Evolutionary conservation across 805 yeast species (phyloP), one percentile per base, ranked within the genome.

Genomic region (Myxozyma melibiosi): DNA sequence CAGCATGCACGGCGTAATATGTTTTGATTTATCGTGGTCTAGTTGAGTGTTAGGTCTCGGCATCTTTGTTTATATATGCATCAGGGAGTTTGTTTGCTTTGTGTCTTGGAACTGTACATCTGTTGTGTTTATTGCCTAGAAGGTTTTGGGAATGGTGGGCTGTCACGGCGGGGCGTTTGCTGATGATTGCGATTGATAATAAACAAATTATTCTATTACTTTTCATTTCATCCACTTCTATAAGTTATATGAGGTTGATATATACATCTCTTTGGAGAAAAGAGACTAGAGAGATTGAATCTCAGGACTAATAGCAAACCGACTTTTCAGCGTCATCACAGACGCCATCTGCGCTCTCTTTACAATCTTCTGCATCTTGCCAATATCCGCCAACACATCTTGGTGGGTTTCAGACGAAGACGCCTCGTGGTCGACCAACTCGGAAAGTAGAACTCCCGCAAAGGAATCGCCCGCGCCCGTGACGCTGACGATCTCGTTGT

Each of bases 401-500:
- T 11, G 28, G 13, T 37, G 33, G 6, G 13, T 35, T 27, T 70
- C 51, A 8, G 22, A 25, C 4, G 25, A 14, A 8, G 3, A 22
- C 8, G 20, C 27, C n/a, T 16, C 40, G 16, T 40, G 44, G 13
- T 42, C 39, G 14, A 57, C 64, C 6, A 79, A 58, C 55, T 76
- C 76, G 2, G 84, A 73, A 11, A 82, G 68, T 22, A 90, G 61
- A 27, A 78, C 81, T 0, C 96, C 96, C 28, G 83, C 78, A 41
- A 90, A 75, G 0, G 94, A 78, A 70, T 90, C 96, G 9, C 96
- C 97, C 0, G 96, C 96, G 1, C 96, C 97, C 8, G 92, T 88
- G 31, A 87, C 96, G 63, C 84, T 88, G 28, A 71, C 72, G 11
- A 86, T 77, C 0, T 70, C 67, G 38, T 28, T 22, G 4, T 30